Base-by-base conservation (phyloP, 305 asterid genomes). In the Solanum hybrid region DNA sequence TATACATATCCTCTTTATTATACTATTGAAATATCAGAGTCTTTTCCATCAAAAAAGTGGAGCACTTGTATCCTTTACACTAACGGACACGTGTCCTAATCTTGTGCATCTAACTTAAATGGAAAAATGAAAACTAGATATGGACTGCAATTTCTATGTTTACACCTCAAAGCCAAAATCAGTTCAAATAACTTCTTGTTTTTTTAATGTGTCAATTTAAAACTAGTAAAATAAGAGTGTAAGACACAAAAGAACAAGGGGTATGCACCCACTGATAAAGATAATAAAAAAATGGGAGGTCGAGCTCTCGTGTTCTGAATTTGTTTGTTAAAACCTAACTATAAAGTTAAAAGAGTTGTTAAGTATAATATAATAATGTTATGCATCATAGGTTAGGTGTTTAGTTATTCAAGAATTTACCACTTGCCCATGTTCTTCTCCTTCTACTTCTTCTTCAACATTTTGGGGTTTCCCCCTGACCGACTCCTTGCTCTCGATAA, bases 291-390 rank as follows among this genome's bases (percentile, higher is more conserved):
- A 34, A n/a, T 88, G 81, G 92, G 89, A 87, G 90, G 69, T 42
- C 92, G 84, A 93, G 95, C 90, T 90, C 96, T 94, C 91, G 95
- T 94, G 95, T 91, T 93, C 88, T 90, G 91, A 88, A 85, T 17
- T 88, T 88, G 85, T 88, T 75, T 24, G 86, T 64, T 78, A 72
- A 91, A 88, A 32, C 88, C 86, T 26, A 88, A 91, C 92, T 90
- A 89, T 90, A 91, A 91, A 91, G 93, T 87, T 89, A 69, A 66
- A n/a, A 9, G 22, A 27, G 6, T 69, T 6, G 3, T 86, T 11
- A 19, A 60, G 26, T 60, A 24, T n/a, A 11, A 22, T 40, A 78
- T 87, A 22, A 2, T 79, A 24, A 12, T 38, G 40, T 88, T 51
- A 40, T 51, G 72, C 77, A 69, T 89, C n/a, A 42, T 64, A 66